Percentiles rank a stretch among this genome's conserved stretches.
Conservation (phyloP, 2,329 filamentous ascomycete genomes). For the Aspergillus caelatus region DNA sequence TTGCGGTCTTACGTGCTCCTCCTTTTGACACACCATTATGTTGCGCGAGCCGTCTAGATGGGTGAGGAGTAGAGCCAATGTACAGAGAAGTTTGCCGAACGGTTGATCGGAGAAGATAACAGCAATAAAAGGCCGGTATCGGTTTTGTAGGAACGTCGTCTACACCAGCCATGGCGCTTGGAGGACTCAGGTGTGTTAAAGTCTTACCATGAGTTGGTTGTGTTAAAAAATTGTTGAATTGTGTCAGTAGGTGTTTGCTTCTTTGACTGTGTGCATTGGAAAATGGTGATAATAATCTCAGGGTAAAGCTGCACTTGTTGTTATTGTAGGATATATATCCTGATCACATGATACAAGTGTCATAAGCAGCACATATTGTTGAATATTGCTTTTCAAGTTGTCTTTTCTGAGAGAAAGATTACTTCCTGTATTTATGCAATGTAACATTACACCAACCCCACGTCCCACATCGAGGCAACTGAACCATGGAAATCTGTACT, state of each 20-base stretch:
- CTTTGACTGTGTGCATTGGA: background rate
- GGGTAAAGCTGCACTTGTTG: background rate
- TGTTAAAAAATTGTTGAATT: no score
- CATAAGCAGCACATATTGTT: background rate
- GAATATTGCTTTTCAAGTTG: background rate
- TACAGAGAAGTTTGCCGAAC: slow-evolving; percentile 72
- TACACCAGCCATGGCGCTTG: slow-evolving; percentile 20
- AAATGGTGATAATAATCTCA: background rate
- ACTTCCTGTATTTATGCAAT: background rate
- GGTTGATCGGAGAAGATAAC: slow-evolving; percentile 87
- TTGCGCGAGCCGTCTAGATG: slow-evolving; percentile 79
- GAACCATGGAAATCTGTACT: background rate
- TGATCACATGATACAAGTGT: background rate
- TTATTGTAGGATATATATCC: background rate
- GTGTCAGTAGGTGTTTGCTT: background rate
- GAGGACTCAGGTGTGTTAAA: background rate
- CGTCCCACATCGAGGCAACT: background rate
- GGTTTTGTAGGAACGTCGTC: slow-evolving; percentile 49
- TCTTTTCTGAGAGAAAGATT: background rate
- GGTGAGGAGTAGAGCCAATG: slow-evolving; percentile 89
- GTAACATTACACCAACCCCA: slow-evolving; percentile 5
- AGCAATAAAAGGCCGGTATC: slow-evolving; percentile 88
- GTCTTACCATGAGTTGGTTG: background rate
- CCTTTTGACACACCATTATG: slow-evolving; percentile 86
- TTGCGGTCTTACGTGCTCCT: slow-evolving; percentile 76